These are phyloP conservation scores for Phaeosphaeria sp. DNA, from an alignment of 2,329 filamentous ascomycete species.

Conservation along the genomic window DNA sequence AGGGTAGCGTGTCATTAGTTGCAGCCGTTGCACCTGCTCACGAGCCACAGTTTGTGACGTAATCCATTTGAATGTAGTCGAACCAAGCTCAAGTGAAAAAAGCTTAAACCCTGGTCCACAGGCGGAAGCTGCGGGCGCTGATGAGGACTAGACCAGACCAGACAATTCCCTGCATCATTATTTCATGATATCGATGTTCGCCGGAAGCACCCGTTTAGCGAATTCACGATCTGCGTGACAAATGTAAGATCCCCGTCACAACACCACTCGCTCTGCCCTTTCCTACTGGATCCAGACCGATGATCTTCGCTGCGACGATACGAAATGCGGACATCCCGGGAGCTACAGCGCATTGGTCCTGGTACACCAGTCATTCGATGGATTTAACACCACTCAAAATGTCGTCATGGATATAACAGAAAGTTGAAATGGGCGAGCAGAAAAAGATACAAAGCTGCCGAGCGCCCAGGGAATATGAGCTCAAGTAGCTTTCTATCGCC, in stretches of 20 bases:
- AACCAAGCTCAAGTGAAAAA: conserved; percentile 1
- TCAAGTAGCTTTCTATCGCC: not conserved
- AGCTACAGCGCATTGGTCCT: not conserved
- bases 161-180: not conserved
- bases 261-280: not conserved
- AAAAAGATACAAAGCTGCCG: not conserved
- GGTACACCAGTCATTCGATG: not conserved
- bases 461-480: not conserved
- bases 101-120: not conserved
- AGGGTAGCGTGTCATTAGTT: not conserved
- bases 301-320: not conserved
- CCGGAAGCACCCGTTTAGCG: not conserved
- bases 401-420: conserved; percentile 3
- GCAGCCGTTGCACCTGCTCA: not conserved
- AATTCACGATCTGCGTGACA: not conserved
- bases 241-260: not conserved
- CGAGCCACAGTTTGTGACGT: not conserved
- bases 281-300: too few species aligned
- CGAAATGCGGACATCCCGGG: not conserved
- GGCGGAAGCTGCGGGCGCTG: not conserved
- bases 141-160: not conserved
- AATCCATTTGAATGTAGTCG: not conserved
- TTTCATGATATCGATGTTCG: not conserved
- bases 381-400: not conserved
- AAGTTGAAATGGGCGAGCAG: not conserved